Evolutionary conservation across 768 basidiomycete genomes (phyloP).

Genomic region (Leucocoprinus leucothites): DNA sequence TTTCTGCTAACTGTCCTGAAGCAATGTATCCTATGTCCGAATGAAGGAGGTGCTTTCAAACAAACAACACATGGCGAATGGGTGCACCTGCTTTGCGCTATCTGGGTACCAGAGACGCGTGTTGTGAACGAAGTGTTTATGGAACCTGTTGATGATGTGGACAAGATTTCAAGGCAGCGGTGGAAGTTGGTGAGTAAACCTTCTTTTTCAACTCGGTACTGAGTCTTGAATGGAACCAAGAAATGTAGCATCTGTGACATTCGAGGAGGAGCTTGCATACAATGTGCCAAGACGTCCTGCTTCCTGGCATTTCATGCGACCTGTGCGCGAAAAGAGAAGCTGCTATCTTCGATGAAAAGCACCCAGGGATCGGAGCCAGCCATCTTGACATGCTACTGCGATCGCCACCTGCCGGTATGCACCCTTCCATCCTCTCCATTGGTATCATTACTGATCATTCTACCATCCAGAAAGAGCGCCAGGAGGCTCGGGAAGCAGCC

Average conservation of each 20-base stretch:
- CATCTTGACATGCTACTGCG: conserved; percentile 79
- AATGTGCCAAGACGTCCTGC: conserved; percentile 88
- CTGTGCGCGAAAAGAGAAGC: conserved; percentile 84
- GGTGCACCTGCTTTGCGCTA: conserved; percentile 95
- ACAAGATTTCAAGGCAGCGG: conserved; percentile 82
- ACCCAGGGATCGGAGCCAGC: conserved; percentile 71
- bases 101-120: conserved; percentile 94
- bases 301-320: conserved; percentile 94
- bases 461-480: conserved; percentile 53
- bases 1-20: conserved; percentile 25
- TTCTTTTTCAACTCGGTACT: background rate
- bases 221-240: conserved; percentile 22
- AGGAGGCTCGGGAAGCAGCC: conserved; percentile 54
- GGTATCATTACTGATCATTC: background rate
- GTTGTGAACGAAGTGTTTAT: conserved; percentile 95
- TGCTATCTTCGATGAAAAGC: conserved; percentile 86
- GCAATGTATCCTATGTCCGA: conserved; percentile 95
- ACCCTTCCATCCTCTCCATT: background rate
- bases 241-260: conserved; percentile 46
- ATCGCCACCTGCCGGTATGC: conserved; percentile 86
- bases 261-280: conserved; percentile 84
- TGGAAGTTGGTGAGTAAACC: conserved; percentile 82
- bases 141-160: conserved; percentile 93
- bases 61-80: conserved; percentile 91
- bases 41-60: conserved; percentile 97